A percentile compares a stretch with the other conserved stretches of the same genome.
Conservation (phyloP, 2,329 filamentous ascomycete genomes). For the Sclerotinia spermophila region DNA sequence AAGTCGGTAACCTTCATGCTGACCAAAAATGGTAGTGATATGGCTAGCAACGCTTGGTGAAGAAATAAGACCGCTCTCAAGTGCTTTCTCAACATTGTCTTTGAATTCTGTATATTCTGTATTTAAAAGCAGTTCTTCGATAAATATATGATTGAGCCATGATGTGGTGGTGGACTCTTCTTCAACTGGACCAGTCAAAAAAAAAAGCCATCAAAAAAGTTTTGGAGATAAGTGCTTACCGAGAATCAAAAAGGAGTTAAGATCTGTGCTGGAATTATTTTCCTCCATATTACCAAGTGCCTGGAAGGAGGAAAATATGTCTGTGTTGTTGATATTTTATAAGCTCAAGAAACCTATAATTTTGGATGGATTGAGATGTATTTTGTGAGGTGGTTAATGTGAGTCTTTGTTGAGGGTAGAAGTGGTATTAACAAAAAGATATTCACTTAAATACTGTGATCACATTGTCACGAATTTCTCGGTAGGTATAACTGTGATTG, state of each 20-base stretch:
- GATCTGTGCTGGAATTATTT: background rate
- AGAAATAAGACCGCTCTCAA: background rate
- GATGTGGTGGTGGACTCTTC: background rate
- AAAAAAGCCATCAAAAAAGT: background rate
- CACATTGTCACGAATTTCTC: background rate
- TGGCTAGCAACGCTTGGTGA: background rate
- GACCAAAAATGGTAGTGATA: background rate
- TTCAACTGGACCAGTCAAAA: background rate
- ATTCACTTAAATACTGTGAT: background rate
- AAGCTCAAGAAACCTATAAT: background rate
- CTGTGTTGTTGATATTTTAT: background rate
- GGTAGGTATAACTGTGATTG: background rate
- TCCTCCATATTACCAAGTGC: background rate
- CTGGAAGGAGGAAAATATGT: background rate
- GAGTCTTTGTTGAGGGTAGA: background rate
- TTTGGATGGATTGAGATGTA: background rate
- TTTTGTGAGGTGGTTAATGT: background rate
- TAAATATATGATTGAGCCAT: background rate
- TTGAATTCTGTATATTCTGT: background rate
- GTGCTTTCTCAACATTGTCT: background rate
- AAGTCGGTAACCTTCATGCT: background rate
- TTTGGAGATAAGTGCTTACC: background rate
- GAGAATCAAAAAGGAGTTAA: background rate
- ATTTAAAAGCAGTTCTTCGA: background rate
- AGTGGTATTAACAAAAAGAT: background rate